Base-by-base conservation (phyloP, 768 basidiomycete genomes). In the Tephrocybe sp. region DNA sequence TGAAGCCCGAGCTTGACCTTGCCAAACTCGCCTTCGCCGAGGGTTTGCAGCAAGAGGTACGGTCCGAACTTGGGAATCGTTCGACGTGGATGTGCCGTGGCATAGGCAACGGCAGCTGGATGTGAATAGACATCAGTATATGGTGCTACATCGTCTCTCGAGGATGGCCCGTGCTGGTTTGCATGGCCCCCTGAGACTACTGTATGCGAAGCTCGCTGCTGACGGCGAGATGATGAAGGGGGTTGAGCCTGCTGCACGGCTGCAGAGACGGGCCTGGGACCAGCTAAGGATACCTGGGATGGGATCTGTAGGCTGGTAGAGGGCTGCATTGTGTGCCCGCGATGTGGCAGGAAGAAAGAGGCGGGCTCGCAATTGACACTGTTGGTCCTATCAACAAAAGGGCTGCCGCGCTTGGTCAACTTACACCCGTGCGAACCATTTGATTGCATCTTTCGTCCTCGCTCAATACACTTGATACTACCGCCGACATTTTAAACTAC, bases 1-100 rank as follows among this genome's bases (percentile, higher is more conserved):
- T 98, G 96, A 46, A 98, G 76, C 4, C 96, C 96, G n/a, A 98
- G 83, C 68, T 98, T 98, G 73, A 98, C 95, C 68, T 98, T 98
- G 40, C 94, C 95, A 64, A 98, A 98, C 74, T 98, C 96, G 59
- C 96, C 96, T 71, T 99, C 96, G 39, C 97, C 97, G 17, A 99
- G 79, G 0, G 97, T 98, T 68, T 98, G 95, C 15, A 99, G 76
- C 33, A 98, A 79, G 9, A 98, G 76, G 68, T 99, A 99, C 0
- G 95, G 93, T 0, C 97, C 97, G 59, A 99, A 98, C 69, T 87
- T 89, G 48, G 92, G 92, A 36, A 93, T 93, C 21, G 84, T 84
- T n/a, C 92, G 80, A 48, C 87, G 77, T 6, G 91, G 90, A 61
- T 93, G 91, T 0, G 89, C 86, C 0, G 86, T 79, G 3, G 83